Base-by-base conservation (phyloP, 2,329 filamentous ascomycete species). In the Alternaria ventricosa region DNA sequence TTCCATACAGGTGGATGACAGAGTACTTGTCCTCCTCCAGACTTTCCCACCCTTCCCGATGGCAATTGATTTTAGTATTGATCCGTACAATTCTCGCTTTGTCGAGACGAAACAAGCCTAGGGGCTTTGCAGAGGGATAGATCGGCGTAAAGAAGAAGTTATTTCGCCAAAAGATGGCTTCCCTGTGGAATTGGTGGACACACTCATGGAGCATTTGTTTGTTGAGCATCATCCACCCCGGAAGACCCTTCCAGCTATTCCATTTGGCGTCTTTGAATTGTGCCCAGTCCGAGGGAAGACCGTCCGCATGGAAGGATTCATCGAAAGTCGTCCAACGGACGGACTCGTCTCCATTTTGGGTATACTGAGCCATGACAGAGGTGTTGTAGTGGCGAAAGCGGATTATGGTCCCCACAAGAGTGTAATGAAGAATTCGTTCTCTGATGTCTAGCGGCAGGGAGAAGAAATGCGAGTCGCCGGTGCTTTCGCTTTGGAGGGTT, bases 341-440 rank as follows among this genome's bases (percentile, higher is more conserved):
- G 15, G 15, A 20, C 9, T 11, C 46, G 27, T 28, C 11, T n/a
- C 46, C 25, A 18, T 13, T 49, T 11, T 15, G 11, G 25, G 25
- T n/a, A 51, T 63, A 60, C 56, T 51, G 51, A 49, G 18, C 51
- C 44, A 46, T 43, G 36, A 41, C 33, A 59, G 60, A 46, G 57
- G 49, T 57, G 36, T 33, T 25, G 25, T 22, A 58, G 47, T 51
- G 53, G 47, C 41, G 22, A 28, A 49, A 49, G 13, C 46, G 46
- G n/a, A 49, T 27, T n/a, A n/a, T n/a, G 13, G 27, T 11, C 15
- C 46, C 25, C 46, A n/a, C 11, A 7, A 49, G 46, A 18, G 46
- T 27, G 46, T 49, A 20, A 27, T 28, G 46, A 28, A 28, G 25
- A 18, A 49, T 49, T 10, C 15, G 46, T 2, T 18, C 46, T 49